A percentile compares a stretch with the other conserved stretches of the same genome.
Evolutionary conservation across 768 basidiomycete species (phyloP).

Genomic region (Auriscalpium orientale): DNA sequence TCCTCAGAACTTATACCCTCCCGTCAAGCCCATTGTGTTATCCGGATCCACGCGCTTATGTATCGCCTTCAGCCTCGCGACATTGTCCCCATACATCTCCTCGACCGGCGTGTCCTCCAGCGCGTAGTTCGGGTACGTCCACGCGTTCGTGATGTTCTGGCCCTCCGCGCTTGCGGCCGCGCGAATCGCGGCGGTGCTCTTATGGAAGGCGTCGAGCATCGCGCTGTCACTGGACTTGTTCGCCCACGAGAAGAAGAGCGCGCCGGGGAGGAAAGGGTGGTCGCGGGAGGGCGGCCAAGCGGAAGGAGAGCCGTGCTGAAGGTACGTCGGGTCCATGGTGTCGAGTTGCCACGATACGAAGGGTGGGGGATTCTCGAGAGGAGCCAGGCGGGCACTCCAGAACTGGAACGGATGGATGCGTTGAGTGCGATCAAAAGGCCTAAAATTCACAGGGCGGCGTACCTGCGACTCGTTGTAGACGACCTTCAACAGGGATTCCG

Average conservation of each 20-base stretch:
- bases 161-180: slow-evolving; percentile 13
- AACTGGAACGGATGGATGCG: background rate
- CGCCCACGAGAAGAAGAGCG: background rate
- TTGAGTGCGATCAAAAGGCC: background rate
- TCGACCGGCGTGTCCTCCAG: slow-evolving; percentile 8
- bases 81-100: slow-evolving; percentile 12
- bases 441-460: background rate
- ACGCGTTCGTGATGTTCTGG: slow-evolving; percentile 8
- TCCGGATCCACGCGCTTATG: slow-evolving; percentile 9
- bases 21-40: slow-evolving; percentile 16
- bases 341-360: background rate
- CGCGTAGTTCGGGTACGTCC: slow-evolving; percentile 13
- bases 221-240: background rate
- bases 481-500: background rate
- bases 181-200: background rate
- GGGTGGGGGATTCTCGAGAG: background rate
- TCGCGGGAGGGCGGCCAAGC: slow-evolving; percentile 8
- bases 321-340: background rate
- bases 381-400: background rate
- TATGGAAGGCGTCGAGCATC: background rate
- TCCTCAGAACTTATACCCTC: slow-evolving; percentile 14
- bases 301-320: slow-evolving; percentile 3
- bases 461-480: background rate
- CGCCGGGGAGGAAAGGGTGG: background rate
- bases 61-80: slow-evolving; percentile 9